Evolutionary conservation across 768 basidiomycete species (phyloP).

Genomic region (Chiua virens): DNA sequence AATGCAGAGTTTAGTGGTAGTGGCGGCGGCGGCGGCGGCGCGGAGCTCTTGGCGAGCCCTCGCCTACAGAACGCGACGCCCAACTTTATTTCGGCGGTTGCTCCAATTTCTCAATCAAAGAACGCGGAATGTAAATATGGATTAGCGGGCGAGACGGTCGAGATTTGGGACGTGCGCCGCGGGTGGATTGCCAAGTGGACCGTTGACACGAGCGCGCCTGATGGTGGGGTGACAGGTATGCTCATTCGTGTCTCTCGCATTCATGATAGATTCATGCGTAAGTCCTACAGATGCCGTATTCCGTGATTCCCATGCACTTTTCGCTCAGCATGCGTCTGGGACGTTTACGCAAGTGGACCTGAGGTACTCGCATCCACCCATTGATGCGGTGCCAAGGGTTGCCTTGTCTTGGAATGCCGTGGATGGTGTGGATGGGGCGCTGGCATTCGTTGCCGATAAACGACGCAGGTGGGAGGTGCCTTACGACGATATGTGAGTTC

Average conservation of each 20-base stretch:
- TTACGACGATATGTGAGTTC: constrained; percentile 74
- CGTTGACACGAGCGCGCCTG: constrained; percentile 58
- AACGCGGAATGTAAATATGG: constrained; percentile 14
- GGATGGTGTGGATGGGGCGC: constrained; percentile 43
- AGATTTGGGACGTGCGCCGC: constrained; percentile 86
- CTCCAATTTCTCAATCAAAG: constrained; percentile 13
- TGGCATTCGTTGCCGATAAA: constrained; percentile 67
- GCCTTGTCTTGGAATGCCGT: constrained; percentile 62
- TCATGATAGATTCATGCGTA: neutral
- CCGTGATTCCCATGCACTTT: constrained; percentile 67
- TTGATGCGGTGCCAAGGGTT: constrained; percentile 65
- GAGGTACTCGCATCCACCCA: constrained; percentile 57
- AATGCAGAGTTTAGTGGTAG: constrained; percentile 53
- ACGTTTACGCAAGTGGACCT: constrained; percentile 80
- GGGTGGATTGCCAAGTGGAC: constrained; percentile 84
- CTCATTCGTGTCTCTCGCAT: neutral
- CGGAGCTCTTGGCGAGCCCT: constrained; percentile 26
- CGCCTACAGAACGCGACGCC: constrained; percentile 25
- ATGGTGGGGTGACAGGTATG: constrained; percentile 75
- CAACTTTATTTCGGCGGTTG: constrained; percentile 18
- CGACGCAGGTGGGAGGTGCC: constrained; percentile 60
- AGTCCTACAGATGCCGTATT: constrained; percentile 59
- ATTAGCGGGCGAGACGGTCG: constrained; percentile 55
- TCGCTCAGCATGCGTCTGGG: constrained; percentile 73
- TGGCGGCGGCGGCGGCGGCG: too few species aligned